Evolutionary conservation across 2,329 filamentous ascomycete genomes (phyloP), one percentile per base, ranked within the genome.

Genomic region (Colletotrichum somersetense): DNA sequence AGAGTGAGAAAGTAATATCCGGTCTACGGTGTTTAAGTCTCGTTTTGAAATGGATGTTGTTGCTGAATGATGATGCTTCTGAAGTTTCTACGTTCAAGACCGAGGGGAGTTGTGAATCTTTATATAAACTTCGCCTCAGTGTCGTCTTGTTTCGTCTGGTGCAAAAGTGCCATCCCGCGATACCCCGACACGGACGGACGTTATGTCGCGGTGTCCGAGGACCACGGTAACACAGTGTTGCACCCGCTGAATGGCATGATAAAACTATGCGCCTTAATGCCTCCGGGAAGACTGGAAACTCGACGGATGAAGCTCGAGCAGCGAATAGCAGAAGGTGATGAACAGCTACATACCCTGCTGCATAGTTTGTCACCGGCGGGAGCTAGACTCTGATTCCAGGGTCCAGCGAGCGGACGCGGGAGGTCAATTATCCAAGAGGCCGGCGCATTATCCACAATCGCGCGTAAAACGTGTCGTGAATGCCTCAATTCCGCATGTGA

Each of bases 401-500:
- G 48, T 44, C 42, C 6, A 33, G 30, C 18, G 20, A 30, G 33
- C 14, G 6, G 26, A n/a, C 26, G n/a, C 30, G 30, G 6, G n/a
- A n/a, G 26, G n/a, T 11, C 5, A 30, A 7, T 26, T 16, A 8
- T 18, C 12, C 38, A 12, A 35, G 30, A 50, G 48, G 20, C 33
- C 23, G 33, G 33, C 23, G 33, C 56, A 67, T 52, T 10, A 18
- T 20, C 26, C 20, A 23, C 16, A 57, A 23, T 33, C 20, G 50
- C 50, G 12, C 48, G 42, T 52, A 57, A 57, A 53, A 38, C 26
- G 56, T 67, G 35, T 67, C 63, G 57, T 38, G 33, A 38, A 50
- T 57, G 57, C 63, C 48, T 61, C 67, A 67, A 58, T 33, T 33
- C 42, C 48, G 8, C 40, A 48, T 63, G 42, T 58, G 65, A 72